Evolutionary conservation across 805 yeast genomes (phyloP), one percentile per base, ranked within the genome.

Genomic region (Debaryomyces hansenii): DNA sequence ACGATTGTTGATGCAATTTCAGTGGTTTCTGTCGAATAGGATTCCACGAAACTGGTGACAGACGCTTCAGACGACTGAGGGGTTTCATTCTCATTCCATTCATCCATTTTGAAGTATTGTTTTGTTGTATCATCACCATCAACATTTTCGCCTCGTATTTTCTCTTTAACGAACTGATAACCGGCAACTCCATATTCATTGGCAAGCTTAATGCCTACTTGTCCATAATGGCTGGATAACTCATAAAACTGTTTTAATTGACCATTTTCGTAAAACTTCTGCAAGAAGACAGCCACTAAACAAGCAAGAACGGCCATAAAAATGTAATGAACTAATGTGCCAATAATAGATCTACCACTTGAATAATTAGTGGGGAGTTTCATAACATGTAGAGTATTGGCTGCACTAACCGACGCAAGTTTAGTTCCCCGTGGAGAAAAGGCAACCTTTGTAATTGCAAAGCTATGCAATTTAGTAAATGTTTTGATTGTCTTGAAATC

Each of bases 361-460:
- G 77, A 66, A 49, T 72, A 72, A 18, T 74, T 75, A 20, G 64
- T 67, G 3, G 94, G 91, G 16, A 89, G 62, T 46, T 70, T 73
- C 47, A 84, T 66, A 7, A 89, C 81, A 54, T 77, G 81, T 24
- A 90, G 78, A 1, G 89, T 76, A 50, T 85, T 84, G 2, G 94
- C 87, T 1, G 91, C 95, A 29, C 92, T 84, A 0, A 82, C 84
- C 18, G 89, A 78, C 2, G 89, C 92, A 41, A 89, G 66, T 45
- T 74, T 75, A 42, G 78, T 67, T 6, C 91, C 90, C 59, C 81
- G 75, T 11, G 87, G 84, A 4, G 90, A 83, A 49, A 89, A 83
- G 2, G 80, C 70, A 8, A 88, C 80, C 37, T 79, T 76, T 0
- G 97, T 90, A 43, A 90, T 83, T 20, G 95, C 90, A 62, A 87